Conservation (phyloP, 148 eudicot species). For the Simmondsia chinensis region DNA sequence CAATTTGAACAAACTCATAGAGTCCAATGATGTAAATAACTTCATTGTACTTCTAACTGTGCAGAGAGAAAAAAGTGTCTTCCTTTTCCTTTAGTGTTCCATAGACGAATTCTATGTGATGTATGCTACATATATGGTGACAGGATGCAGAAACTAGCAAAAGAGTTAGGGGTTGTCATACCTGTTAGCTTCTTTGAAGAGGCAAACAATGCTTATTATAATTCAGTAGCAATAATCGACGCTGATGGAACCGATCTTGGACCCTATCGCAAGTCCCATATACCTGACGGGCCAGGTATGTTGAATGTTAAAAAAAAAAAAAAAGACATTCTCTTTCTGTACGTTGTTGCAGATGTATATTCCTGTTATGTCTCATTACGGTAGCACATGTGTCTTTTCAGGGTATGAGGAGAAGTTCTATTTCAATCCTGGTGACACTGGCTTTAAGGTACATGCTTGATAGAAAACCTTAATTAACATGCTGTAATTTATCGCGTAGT, state of each 20-base stretch:
- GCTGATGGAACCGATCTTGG: conserved; percentile 97
- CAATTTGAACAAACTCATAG: too few species aligned
- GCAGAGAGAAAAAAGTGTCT: background rate
- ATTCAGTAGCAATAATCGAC: conserved; percentile 88
- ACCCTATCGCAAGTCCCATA: conserved; percentile 88
- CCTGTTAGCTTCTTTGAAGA: conserved; percentile 98
- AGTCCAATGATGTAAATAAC: too few species aligned
- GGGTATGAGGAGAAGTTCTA: conserved; percentile 98
- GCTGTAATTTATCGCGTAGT: too few species aligned
- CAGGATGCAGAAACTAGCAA: conserved; percentile 94
- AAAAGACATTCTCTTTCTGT: background rate
- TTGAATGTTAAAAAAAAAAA: background rate
- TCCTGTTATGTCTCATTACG: background rate
- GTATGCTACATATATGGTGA: conserved; percentile 3
- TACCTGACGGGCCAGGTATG: conserved; percentile 97
- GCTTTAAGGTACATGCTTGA: conserved; percentile 64
- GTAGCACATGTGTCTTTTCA: conserved; percentile 11
- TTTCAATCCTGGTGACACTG: conserved; percentile 94
- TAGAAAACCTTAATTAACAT: too few species aligned
- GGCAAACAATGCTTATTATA: conserved; percentile 95
- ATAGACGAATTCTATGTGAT: background rate
- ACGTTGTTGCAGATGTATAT: background rate
- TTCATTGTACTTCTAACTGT: too few species aligned
- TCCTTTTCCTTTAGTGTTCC: background rate
- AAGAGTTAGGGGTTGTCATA: conserved; percentile 90